Conservation (phyloP, 306 rosid species). For the Begonia peltatifolia region DNA sequence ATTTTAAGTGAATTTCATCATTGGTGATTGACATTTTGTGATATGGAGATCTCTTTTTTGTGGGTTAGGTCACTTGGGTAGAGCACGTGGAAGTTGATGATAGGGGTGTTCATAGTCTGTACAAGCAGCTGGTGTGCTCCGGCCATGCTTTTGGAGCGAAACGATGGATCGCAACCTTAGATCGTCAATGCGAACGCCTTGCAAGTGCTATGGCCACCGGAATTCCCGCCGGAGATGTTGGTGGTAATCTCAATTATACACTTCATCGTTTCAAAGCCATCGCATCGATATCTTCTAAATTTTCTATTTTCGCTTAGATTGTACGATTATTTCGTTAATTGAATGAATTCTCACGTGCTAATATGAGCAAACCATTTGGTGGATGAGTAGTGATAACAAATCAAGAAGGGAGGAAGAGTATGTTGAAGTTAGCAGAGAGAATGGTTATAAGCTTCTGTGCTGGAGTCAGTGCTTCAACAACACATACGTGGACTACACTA, state of each 20-base stretch:
- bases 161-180: conserved; percentile 87
- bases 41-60: background rate
- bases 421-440: conserved; percentile 91
- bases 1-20: background rate
- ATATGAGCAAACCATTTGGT: background rate
- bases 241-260: conserved; percentile 30
- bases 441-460: conserved; percentile 93
- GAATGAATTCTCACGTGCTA: background rate
- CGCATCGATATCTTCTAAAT: no score
- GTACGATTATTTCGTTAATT: background rate
- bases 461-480: conserved; percentile 94
- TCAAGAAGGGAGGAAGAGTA: conserved; percentile 94
- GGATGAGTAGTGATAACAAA: conserved; percentile 50
- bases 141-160: conserved; percentile 94
- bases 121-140: conserved; percentile 69
- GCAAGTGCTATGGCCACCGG: conserved; percentile 88
- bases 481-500: conserved; percentile 88
- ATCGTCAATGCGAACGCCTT: conserved; percentile 85
- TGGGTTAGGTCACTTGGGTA: conserved; percentile 73
- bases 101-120: conserved; percentile 78
- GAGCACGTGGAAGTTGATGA: conserved; percentile 92
- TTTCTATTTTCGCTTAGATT: no score
- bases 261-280: no score
- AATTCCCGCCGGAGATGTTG: conserved; percentile 69
- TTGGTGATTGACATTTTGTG: background rate